Evolutionary conservation across 2,329 filamentous ascomycete species (phyloP).

Genomic region (Ilyonectria destructans): DNA sequence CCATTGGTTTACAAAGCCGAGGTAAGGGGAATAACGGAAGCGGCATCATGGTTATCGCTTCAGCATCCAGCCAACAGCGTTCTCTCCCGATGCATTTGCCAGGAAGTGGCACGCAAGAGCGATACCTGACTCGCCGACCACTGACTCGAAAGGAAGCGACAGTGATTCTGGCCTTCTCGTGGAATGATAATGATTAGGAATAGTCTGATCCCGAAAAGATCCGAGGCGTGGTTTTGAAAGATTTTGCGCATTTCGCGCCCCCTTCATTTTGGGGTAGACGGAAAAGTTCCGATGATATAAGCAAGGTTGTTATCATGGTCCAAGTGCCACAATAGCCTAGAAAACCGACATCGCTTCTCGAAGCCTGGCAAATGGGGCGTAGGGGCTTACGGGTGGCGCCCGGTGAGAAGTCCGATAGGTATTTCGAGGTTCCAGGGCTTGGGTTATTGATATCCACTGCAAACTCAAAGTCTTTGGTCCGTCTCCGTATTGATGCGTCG

Average conservation of each 20-base stretch:
- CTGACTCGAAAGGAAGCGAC: not conserved
- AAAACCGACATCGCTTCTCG: not conserved
- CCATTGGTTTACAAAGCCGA: not conserved
- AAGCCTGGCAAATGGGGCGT: not conserved
- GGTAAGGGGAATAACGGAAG: not conserved
- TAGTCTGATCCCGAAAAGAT: conserved; percentile 34
- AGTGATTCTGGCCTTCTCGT: conserved; percentile 10
- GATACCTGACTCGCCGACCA: not conserved
- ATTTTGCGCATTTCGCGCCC: not conserved
- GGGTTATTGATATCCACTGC: not conserved
- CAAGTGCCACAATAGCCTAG: not conserved
- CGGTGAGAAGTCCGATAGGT: not conserved
- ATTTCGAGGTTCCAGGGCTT: not conserved
- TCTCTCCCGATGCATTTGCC: not conserved
- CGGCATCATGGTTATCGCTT: not conserved
- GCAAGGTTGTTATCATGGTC: conserved; percentile 1
- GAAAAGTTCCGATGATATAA: not conserved
- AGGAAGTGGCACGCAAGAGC: not conserved
- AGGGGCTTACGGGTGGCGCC: not conserved
- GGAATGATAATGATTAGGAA: conserved; percentile 10
- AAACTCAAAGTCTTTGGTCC: not conserved
- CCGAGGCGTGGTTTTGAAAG: conserved; percentile 15
- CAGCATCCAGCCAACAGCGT: not conserved
- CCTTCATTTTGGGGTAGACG: not conserved
- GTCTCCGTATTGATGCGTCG: conserved; percentile 5